These are phyloP conservation scores for Talaromyces sp. DNA, from an alignment of 2,329 filamentous ascomycete species.

Conservation along the genomic window DNA sequence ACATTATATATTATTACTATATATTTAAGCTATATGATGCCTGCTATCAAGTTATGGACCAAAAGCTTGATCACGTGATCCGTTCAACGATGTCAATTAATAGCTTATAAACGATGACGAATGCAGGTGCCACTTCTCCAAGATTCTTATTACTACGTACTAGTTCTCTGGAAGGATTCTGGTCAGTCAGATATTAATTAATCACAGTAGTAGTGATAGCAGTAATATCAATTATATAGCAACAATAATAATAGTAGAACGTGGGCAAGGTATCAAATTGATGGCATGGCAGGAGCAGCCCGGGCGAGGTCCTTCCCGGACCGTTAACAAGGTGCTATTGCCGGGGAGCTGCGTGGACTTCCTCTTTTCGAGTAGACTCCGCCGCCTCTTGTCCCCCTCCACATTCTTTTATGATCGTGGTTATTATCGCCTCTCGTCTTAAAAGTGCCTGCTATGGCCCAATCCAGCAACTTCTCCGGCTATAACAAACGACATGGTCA, in stretches of 20 bases:
- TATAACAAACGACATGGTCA: no score
- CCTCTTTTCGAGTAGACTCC: neutral
- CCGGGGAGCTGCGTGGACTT: neutral
- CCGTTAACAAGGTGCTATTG: neutral
- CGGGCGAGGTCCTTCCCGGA: neutral
- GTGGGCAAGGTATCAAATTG: neutral
- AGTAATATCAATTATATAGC: no score
- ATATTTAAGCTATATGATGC: no score
- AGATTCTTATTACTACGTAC: neutral
- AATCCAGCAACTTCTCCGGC: neutral
- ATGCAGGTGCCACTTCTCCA: neutral
- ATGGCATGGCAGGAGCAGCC: neutral
- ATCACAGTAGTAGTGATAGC: neutral
- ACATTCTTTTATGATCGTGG: neutral
- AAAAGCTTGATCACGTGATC: neutral
- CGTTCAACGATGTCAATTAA: neutral
- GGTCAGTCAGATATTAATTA: no score
- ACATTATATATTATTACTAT: no score
- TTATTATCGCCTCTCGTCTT: neutral
- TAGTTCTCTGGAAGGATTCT: neutral
- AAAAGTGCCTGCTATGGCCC: neutral
- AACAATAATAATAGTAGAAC: neutral
- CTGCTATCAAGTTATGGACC: neutral
- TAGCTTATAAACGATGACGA: neutral
- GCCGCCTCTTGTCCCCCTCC: neutral